Base-by-base conservation (phyloP, 225 moss, liverwort and hornwort genomes). In the Bryoerythrophyllum caledonicum region DNA sequence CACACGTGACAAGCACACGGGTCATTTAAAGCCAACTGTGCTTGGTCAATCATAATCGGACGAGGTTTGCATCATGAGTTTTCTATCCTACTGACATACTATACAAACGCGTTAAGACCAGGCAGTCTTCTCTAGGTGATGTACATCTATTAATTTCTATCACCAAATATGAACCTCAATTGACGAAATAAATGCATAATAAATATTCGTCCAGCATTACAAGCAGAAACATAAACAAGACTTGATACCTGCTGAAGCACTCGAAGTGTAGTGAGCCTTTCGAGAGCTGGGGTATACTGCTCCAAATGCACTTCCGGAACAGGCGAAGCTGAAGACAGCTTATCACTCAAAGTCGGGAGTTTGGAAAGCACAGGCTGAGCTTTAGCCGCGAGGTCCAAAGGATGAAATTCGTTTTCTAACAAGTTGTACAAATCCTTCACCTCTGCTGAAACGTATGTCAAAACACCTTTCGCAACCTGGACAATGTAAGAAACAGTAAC, bases 241-340 rank as follows among this genome's bases (percentile, higher is more conserved):
- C 48, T 58, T 14, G 19, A 34, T 4, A 84, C 84, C 78, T 97
- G 97, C 90, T 93, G 97, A 62, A 94, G 85, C 15, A 93, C 97
- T 77, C 94, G 86, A 64, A 97, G 82, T 48, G 97, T 93, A 8
- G 94, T 94, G 11, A 97, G 90, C 80, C 84, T 90, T 74, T 94
- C 97, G 9, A 97, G 75, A 43, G 94, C 91, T 57, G 93, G 91
- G 8, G 82, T 77, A 65, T 97, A 97, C 70, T 97, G 97, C 85
- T 97, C 97, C 5, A 97, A 89, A 76, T 83, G 94, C 73, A 94
- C 97, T 79, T 97, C 97, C 4, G 94, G 90, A 77, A 97, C 93
- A 74, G 97, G 97, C 27, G 97, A 97, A 15, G 97, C 97, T 46
- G 97, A 81, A 1, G 97, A 97, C 77, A 97, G 70, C 85, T 89